Evolutionary conservation across 768 basidiomycete species (phyloP).

Genomic region (Rhodocollybia butyracea): DNA sequence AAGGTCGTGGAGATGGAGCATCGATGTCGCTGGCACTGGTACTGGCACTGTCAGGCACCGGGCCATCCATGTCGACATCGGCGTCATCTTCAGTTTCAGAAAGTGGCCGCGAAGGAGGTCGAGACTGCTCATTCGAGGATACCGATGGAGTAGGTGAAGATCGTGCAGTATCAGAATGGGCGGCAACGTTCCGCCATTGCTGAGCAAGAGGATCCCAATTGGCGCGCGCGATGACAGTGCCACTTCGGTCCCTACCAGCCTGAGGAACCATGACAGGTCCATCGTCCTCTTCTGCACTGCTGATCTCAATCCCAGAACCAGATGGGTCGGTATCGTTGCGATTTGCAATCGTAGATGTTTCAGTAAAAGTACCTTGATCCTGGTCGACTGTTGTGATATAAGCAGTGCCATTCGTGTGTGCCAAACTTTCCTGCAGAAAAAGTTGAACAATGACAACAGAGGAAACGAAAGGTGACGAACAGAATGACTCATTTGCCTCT

Average conservation of each 20-base stretch:
- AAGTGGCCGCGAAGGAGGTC: conserved; percentile 5
- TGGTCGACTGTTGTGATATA: not conserved
- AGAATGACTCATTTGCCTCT: conserved; percentile 42
- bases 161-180: not conserved
- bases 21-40: conserved; percentile 2
- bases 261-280: conserved; percentile 47
- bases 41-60: conserved; percentile 1
- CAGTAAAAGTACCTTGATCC: not conserved
- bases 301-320: conserved; percentile 25
- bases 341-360: not conserved
- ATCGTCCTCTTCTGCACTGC: conserved; percentile 34
- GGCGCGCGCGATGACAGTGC: conserved; percentile 68
- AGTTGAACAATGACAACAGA: not conserved
- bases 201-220: conserved; percentile 17
- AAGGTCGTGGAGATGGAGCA: not conserved
- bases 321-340: not conserved
- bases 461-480: conserved; percentile 14
- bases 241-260: conserved; percentile 65
- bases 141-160: conserved; percentile 10
- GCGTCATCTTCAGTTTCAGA: conserved; percentile 74
- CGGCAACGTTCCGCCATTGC: conserved; percentile 1
- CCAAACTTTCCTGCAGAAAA: not conserved
- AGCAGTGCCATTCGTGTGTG: not conserved
- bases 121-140: conserved; percentile 7
- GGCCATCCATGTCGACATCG: conserved; percentile 42